phyloP scores from a whole-genome alignment of 352 stramenopile genomes.

The Globisporangium radiosum region DNA sequence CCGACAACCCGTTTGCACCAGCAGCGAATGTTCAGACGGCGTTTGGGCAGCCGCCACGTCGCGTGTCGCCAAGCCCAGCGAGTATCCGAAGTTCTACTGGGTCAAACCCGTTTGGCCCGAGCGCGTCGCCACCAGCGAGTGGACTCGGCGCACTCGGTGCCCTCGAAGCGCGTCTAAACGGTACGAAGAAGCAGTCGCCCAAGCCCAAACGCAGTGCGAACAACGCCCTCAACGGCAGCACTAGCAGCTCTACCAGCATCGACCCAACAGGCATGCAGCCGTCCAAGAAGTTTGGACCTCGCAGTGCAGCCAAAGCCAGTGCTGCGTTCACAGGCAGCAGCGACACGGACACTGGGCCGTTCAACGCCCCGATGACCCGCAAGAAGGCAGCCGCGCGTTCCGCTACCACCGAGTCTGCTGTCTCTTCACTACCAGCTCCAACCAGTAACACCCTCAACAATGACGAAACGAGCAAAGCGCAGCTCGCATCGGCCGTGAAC shows the following conservation, averaged over 20 bases:
- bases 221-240: not conserved
- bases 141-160: constrained; percentile 10
- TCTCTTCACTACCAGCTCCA: not conserved
- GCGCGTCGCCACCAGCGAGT: constrained; percentile 6
- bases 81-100: not conserved
- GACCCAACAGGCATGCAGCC: constrained; percentile 3
- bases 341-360: constrained; percentile 10
- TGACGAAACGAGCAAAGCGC: constrained; percentile 40
- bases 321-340: constrained; percentile 1
- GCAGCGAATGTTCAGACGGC: constrained; percentile 3
- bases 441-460: not conserved
- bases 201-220: constrained; percentile 5
- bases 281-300: constrained; percentile 9
- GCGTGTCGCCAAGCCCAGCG: constrained; percentile 2
- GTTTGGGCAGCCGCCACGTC: constrained; percentile 21
- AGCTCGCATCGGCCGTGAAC: constrained; percentile 55
- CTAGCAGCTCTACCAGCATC: not conserved
- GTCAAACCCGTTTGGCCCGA: constrained; percentile 6
- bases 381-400: constrained; percentile 18
- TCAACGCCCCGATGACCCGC: constrained; percentile 16
- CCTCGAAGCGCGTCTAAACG: constrained; percentile 25
- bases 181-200: constrained; percentile 17
- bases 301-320: not conserved
- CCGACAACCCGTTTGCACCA: not conserved
- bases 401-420: constrained; percentile 1